A percentile compares a stretch with the other conserved stretches of the same genome.
Evolutionary conservation across 176 grass and related monocot species (phyloP).

Genomic region (Puccinellia tenuiflora): DNA sequence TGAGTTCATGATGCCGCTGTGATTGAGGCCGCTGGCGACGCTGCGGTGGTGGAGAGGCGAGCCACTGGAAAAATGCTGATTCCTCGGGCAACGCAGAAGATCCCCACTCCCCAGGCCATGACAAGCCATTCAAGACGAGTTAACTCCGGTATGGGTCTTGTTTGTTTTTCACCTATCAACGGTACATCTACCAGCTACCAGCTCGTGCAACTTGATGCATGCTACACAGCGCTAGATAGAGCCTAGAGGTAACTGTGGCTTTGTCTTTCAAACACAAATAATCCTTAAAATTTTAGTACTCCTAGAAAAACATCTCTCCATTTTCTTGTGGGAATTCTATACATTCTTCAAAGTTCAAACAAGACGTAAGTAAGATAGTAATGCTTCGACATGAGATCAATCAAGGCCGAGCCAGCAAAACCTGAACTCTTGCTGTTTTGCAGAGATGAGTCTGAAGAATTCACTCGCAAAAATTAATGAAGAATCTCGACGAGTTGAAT

Average conservation of each 20-base stretch:
- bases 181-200: neutral
- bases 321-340: neutral
- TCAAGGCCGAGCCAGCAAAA: neutral
- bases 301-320: neutral
- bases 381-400: neutral
- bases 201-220: neutral
- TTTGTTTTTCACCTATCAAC: neutral
- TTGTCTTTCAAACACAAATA: neutral
- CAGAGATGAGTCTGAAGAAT: neutral
- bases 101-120: conserved; percentile 14
- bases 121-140: conserved; percentile 8
- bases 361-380: neutral
- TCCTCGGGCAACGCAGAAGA: conserved; percentile 13
- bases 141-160: neutral
- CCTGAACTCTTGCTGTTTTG: neutral
- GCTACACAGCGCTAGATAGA: neutral
- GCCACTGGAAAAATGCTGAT: conserved; percentile 16
- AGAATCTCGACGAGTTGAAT: neutral
- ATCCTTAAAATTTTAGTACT: neutral
- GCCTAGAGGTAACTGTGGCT: neutral
- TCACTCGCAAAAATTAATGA: neutral
- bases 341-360: neutral
- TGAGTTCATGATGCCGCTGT: conserved; percentile 37
- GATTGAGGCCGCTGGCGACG: conserved; percentile 14
- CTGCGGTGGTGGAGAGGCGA: neutral